Base-by-base conservation (phyloP, 768 basidiomycete genomes). In the Lyophyllum semitale region DNA sequence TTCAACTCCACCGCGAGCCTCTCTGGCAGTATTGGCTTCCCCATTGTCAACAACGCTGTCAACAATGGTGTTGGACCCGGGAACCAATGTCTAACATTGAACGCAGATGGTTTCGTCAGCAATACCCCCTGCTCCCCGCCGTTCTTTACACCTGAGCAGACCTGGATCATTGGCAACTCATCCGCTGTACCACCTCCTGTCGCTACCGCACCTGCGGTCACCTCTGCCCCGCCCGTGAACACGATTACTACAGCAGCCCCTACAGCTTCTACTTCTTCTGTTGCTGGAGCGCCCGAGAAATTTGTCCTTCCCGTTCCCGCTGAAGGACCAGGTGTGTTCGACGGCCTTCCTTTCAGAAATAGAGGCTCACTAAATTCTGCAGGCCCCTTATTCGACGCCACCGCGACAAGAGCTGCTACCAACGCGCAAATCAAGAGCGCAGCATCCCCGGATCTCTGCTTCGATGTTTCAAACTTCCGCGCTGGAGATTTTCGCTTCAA, bases 401-500 rank as follows among this genome's bases (percentile, higher is more conserved):
- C 63, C 8, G 66, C 66, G 7, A 65, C 56, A 22, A 61, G 66
- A 29, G 64, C 58, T 27, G 64, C 65, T 23, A 65, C 61, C 20
- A 50, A 45, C 23, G 51, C 57, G 32, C 65, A 63, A 35, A 63
- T 63, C 41, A 59, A 53, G 35, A 66, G 51, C 27, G 59, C 57
- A 17, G 57, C 55, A 2, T 60, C 65, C 12, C 64, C 66, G 12
- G 62, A 68, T 35, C 60, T 63, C n/a, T 66, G 64, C 38, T 67
- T 70, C 53, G 65, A 70, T 38, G 64, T 66, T 26, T 68, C 68
- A 9, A 59, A 71, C 59, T 70, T 73, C 61, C 59, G 63, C 17
- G 63, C 68, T 55, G 66, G 66, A 11, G 68, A 69, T 46, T 66
- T 65, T 46, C 59, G 67, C 25, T 68, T 68, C 58, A 71, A 73